These are phyloP conservation scores for Mycena albidolilacea DNA, from an alignment of 768 basidiomycete genomes.

Conservation along the genomic window DNA sequence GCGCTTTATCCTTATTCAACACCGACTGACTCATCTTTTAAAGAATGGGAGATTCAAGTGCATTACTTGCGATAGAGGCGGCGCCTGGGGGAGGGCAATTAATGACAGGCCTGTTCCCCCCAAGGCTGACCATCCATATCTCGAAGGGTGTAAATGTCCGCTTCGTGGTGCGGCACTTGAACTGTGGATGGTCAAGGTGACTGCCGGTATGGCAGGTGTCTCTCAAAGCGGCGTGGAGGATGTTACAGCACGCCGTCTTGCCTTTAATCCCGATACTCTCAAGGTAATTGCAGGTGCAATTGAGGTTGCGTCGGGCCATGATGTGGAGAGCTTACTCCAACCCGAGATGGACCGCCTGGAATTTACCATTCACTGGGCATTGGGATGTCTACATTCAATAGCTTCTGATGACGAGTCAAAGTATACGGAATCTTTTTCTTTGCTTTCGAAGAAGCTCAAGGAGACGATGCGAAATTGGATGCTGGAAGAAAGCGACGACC, in stretches of 20 bases:
- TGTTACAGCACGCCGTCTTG: background rate
- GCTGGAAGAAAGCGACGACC: background rate
- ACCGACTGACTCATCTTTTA: too few relatives aligned
- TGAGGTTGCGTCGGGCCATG: background rate
- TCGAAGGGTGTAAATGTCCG: slow-evolving; percentile 16
- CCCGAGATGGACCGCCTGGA: background rate
- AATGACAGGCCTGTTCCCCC: background rate
- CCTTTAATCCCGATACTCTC: slow-evolving; percentile 12
- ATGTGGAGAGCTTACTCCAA: background rate
- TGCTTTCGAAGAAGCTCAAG: background rate
- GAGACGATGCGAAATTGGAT: background rate
- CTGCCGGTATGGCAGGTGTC: background rate
- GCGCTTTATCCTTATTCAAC: too few relatives aligned
- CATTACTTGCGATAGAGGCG: background rate
- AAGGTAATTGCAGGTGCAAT: slow-evolving; percentile 2
- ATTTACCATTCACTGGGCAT: slow-evolving; percentile 6
- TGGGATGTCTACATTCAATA: background rate
- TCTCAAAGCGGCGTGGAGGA: background rate
- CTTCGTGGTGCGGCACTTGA: slow-evolving; percentile 16
- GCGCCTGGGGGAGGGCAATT: background rate
- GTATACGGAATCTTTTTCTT: background rate
- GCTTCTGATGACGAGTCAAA: background rate
- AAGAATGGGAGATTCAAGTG: background rate
- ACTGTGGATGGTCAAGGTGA: slow-evolving; percentile 18
- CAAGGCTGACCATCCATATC: background rate